Evolutionary conservation across 805 yeast species (phyloP).

Genomic region (Ogataea kodamae): DNA sequence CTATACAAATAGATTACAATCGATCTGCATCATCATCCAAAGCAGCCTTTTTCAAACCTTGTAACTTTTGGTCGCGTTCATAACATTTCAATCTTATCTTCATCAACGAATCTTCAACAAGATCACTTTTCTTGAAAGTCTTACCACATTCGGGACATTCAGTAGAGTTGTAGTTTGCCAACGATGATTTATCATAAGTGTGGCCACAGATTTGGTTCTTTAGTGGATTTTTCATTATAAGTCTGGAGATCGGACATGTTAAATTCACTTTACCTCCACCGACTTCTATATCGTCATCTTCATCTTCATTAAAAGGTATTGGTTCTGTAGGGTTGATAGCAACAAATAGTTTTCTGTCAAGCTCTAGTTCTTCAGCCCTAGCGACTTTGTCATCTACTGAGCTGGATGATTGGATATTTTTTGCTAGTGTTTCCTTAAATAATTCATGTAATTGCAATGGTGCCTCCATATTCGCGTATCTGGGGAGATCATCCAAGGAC

Average conservation of each 20-base stretch:
- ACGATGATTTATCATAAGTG: slow-evolving; percentile 51
- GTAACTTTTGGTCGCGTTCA: slow-evolving; percentile 23
- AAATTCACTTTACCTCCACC: slow-evolving; percentile 71
- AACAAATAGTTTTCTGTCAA: slow-evolving; percentile 46
- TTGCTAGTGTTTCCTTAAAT: slow-evolving; percentile 7
- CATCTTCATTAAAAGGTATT: slow-evolving; percentile 42
- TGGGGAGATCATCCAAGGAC: slow-evolving; percentile 23
- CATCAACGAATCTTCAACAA: slow-evolving; percentile 53
- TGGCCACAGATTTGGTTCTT: slow-evolving; percentile 58
- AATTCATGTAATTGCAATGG: slow-evolving; percentile 24
- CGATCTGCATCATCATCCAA: slow-evolving; percentile 19
- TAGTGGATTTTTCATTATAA: slow-evolving; percentile 51
- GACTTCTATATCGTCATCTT: slow-evolving; percentile 50
- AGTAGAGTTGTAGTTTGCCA: slow-evolving; percentile 33
- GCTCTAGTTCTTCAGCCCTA: slow-evolving; percentile 11
- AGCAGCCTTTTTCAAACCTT: slow-evolving; percentile 16
- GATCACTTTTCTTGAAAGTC: slow-evolving; percentile 34
- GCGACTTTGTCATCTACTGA: slow-evolving; percentile 4
- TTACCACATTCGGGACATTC: slow-evolving; percentile 60
- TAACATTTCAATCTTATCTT: slow-evolving; percentile 45
- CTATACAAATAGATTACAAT: slow-evolving; percentile 11
- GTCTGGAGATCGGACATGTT: slow-evolving; percentile 62
- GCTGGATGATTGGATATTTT: slow-evolving; percentile 5
- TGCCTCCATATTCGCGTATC: slow-evolving; percentile 16
- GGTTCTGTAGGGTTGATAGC: slow-evolving; percentile 59